These are phyloP conservation scores for Davidsoniella neocaledoniae DNA, from an alignment of 2,329 filamentous ascomycete species.

Conservation along the genomic window DNA sequence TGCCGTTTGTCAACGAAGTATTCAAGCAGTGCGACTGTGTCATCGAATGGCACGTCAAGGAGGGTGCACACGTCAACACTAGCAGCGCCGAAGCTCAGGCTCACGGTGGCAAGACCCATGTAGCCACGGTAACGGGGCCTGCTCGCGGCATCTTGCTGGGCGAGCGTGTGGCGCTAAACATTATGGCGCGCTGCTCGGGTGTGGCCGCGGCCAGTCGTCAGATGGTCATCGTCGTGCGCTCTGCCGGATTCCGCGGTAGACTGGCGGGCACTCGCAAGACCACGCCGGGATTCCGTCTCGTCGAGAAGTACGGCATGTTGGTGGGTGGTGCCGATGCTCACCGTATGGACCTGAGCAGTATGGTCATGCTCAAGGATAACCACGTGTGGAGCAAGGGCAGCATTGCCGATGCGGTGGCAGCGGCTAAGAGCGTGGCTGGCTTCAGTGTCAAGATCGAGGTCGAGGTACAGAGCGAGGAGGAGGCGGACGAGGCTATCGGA, in stretches of 20 bases:
- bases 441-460: slow-evolving; percentile 94
- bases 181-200: slow-evolving; percentile 77
- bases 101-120: slow-evolving; percentile 31
- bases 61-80: slow-evolving; percentile 55
- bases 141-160: slow-evolving; percentile 69
- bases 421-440: slow-evolving; percentile 69
- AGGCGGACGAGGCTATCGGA: slow-evolving; percentile 79
- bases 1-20: slow-evolving; percentile 91
- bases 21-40: slow-evolving; percentile 78
- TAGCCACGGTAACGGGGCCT: slow-evolving; percentile 75
- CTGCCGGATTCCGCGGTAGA: slow-evolving; percentile 60
- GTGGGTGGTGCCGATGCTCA: slow-evolving; percentile 86
- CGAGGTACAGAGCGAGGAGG: slow-evolving; percentile 67
- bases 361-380: slow-evolving; percentile 99
- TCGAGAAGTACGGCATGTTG: slow-evolving; percentile 97
- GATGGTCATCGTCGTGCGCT: slow-evolving; percentile 38
- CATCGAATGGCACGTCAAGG: slow-evolving; percentile 73
- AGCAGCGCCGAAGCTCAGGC: slow-evolving; percentile 29
- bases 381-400: slow-evolving; percentile 84
- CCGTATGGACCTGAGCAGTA: slow-evolving; percentile 74
- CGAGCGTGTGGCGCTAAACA: slow-evolving; percentile 83
- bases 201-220: slow-evolving; percentile 55
- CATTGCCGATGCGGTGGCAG: slow-evolving; percentile 70
- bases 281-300: slow-evolving; percentile 82
- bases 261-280: slow-evolving; percentile 95